phyloP scores from a whole-genome alignment of 306 rosid genomes.

The Sicyos baderoa region DNA sequence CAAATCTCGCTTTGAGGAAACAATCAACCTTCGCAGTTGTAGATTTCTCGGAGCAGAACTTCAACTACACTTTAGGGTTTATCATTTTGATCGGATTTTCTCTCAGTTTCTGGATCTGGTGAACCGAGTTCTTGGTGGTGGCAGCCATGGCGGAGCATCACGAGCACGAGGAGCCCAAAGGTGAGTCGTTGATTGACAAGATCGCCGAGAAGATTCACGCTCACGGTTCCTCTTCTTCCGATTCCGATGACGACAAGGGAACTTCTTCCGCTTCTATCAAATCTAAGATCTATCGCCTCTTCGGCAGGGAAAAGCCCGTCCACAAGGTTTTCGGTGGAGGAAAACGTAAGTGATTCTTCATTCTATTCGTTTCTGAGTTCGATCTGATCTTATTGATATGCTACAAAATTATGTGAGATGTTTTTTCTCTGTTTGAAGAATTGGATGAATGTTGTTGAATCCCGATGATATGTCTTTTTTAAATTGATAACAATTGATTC shows the following conservation, averaged over 20 bases:
- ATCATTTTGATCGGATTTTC: neutral
- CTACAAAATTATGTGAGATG: neutral
- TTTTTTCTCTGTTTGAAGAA: neutral
- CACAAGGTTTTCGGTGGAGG: slow-evolving; percentile 90
- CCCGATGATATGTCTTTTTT: neutral
- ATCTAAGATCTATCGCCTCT: slow-evolving; percentile 53
- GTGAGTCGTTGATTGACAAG: slow-evolving; percentile 55
- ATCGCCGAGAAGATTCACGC: slow-evolving; percentile 59
- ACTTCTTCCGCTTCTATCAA: slow-evolving; percentile 34
- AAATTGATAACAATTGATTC: neutral
- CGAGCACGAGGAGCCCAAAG: slow-evolving; percentile 41
- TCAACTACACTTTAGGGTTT: neutral
- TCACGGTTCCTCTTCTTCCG: slow-evolving; percentile 46
- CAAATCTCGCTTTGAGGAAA: neutral
- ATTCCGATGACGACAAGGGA: slow-evolving; percentile 46
- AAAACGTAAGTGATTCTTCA: slow-evolving; percentile 46
- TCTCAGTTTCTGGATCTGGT: neutral
- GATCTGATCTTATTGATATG: neutral
- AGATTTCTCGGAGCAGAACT: slow-evolving; percentile 1
- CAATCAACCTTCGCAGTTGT: slow-evolving; percentile 2
- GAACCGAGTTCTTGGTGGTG: slow-evolving; percentile 16
- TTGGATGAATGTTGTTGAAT: neutral
- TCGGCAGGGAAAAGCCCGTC: slow-evolving; percentile 81
- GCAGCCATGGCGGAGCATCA: slow-evolving; percentile 50
- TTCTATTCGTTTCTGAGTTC: neutral